phyloP scores from a whole-genome alignment of 345 rosid genomes.

The Reutealis trisperma region DNA sequence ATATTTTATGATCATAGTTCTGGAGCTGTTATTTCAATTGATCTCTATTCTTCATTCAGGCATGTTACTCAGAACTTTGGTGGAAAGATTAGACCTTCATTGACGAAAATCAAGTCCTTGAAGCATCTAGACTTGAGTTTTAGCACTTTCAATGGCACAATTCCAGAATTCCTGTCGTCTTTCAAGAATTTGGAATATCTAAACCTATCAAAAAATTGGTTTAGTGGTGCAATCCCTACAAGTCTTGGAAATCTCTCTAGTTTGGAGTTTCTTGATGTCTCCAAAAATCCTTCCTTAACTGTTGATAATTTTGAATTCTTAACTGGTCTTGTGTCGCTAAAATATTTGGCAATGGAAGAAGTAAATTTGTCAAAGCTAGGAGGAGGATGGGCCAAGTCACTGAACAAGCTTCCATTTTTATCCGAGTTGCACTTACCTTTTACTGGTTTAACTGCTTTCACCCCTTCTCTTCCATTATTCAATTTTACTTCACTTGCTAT shows the following conservation, averaged over 20 bases:
- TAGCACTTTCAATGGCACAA: slow-evolving; percentile 23
- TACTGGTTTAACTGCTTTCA: slow-evolving; percentile 28
- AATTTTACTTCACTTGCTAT: slow-evolving; percentile 26
- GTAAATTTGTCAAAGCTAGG: background rate
- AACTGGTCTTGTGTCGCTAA: slow-evolving; percentile 31
- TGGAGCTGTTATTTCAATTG: too few relatives aligned
- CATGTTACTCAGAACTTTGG: slow-evolving; percentile 5
- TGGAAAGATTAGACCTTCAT: slow-evolving; percentile 42
- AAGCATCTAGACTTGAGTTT: slow-evolving; percentile 41
- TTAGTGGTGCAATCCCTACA: too few relatives aligned
- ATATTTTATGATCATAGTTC: too few relatives aligned
- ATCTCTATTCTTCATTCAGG: too few relatives aligned
- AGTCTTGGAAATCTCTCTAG: too few relatives aligned
- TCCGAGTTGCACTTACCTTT: slow-evolving; percentile 30
- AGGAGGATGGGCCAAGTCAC: background rate
- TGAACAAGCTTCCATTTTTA: background rate
- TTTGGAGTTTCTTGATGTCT: slow-evolving; percentile 13
- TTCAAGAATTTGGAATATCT: too few relatives aligned
- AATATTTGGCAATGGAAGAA: slow-evolving; percentile 16
- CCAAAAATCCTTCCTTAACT: slow-evolving; percentile 16
- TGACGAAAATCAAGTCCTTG: slow-evolving; percentile 31
- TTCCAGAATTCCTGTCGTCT: slow-evolving; percentile 23
- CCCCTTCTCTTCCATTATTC: slow-evolving; percentile 9
- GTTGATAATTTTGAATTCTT: slow-evolving; percentile 35
- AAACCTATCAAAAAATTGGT: too few relatives aligned